Evolutionary conservation across 2,329 filamentous ascomycete genomes (phyloP).

Genomic region (Colletotrichum tofieldiae): DNA sequence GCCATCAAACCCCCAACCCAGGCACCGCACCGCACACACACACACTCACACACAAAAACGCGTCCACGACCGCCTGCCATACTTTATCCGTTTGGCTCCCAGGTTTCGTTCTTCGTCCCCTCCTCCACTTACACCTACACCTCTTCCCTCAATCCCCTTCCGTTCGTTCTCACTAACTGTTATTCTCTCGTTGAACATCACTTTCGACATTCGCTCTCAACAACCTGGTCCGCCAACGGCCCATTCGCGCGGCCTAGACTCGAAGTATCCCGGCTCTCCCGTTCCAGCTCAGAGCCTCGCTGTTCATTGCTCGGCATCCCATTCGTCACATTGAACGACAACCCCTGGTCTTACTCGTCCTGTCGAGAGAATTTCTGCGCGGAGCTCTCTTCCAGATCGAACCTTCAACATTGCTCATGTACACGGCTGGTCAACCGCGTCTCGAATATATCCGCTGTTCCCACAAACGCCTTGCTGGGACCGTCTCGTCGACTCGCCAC

Average conservation of each 20-base stretch:
- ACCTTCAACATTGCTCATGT: slow-evolving; percentile 41
- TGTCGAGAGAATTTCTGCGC: slow-evolving; percentile 38
- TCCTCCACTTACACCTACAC: slow-evolving; percentile 39
- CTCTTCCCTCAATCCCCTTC: slow-evolving; percentile 31
- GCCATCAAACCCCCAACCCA: slow-evolving; percentile 39
- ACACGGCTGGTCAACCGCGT: slow-evolving; percentile 43
- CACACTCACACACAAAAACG: slow-evolving; percentile 39
- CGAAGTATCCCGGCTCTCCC: background rate
- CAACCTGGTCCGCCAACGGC: slow-evolving; percentile 18
- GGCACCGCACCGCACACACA: slow-evolving; percentile 16
- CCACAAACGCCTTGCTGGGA: slow-evolving; percentile 21
- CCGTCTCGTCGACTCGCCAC: slow-evolving; percentile 9
- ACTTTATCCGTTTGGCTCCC: slow-evolving; percentile 41
- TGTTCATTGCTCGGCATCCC: slow-evolving; percentile 20
- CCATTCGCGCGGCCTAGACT: slow-evolving; percentile 15
- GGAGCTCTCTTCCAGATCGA: slow-evolving; percentile 37
- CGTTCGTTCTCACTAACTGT: slow-evolving; percentile 41
- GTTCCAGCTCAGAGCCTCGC: slow-evolving; percentile 22
- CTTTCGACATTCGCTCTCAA: slow-evolving; percentile 12
- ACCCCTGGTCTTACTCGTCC: slow-evolving; percentile 20
- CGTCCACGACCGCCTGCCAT: slow-evolving; percentile 41
- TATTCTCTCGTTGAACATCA: slow-evolving; percentile 39
- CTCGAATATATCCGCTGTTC: slow-evolving; percentile 26
- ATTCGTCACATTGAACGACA: slow-evolving; percentile 14
- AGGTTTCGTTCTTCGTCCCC: slow-evolving; percentile 40